A percentile compares a stretch with the other conserved stretches of the same genome.
phyloP scores from a whole-genome alignment of 108 stramenopile species.

The Conticribra weissflogii region DNA sequence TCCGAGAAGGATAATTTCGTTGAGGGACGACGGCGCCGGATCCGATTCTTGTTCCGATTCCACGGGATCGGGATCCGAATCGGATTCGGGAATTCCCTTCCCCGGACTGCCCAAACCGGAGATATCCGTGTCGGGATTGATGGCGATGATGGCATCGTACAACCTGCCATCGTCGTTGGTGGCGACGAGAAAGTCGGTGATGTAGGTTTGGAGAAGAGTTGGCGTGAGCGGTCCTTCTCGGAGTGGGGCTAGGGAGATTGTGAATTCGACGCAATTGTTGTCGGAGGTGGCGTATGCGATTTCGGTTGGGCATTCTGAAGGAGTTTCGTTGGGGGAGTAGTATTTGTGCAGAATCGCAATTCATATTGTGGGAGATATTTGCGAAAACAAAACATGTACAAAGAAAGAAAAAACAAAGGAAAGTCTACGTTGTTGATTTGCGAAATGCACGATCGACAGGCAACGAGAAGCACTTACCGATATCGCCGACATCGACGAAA shows the following conservation, averaged over 20 bases:
- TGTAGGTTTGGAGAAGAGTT: not conserved
- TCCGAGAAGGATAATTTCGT: too few species aligned
- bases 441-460: not conserved
- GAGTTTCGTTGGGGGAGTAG: too few species aligned
- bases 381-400: too few species aligned
- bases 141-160: slow-evolving; percentile 17
- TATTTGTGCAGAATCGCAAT: not conserved
- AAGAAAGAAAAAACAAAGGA: too few species aligned
- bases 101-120: slow-evolving; percentile 17
- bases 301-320: not conserved
- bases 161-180: slow-evolving; percentile 10
- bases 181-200: not conserved
- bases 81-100: slow-evolving; percentile 6
- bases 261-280: slow-evolving; percentile 11
- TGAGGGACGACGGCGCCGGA: too few species aligned
- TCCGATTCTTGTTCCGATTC: too few species aligned
- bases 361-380: not conserved
- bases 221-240: slow-evolving; percentile 2
- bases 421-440: too few species aligned
- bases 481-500: slow-evolving; percentile 13
- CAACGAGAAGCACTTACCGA: slow-evolving; percentile 3
- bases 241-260: slow-evolving; percentile 7
- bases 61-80: too few species aligned
- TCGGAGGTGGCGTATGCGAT: not conserved
- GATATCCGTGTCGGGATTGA: slow-evolving; percentile 15